These are phyloP conservation scores for Fibroporia radiculosa DNA, from an alignment of 768 basidiomycete species.

Conservation along the genomic window DNA sequence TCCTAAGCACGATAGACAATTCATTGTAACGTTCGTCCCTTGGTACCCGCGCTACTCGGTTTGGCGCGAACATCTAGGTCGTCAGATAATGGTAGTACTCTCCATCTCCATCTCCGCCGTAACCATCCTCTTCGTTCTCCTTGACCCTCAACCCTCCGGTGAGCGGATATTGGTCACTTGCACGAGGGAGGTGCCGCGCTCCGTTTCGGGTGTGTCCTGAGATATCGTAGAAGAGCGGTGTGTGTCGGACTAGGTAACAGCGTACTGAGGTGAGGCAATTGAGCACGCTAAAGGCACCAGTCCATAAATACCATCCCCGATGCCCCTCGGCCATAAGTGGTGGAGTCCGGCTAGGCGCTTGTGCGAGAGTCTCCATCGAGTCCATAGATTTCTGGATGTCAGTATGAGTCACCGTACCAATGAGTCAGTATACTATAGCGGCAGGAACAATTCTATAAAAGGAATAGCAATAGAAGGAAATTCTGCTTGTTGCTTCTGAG, in stretches of 20 bases:
- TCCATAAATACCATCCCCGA: constrained; percentile 25
- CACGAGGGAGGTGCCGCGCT: constrained; percentile 16
- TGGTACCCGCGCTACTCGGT: constrained; percentile 19
- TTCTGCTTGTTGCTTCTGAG: too few relatives aligned
- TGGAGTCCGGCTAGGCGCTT: constrained; percentile 10
- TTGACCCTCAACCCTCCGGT: constrained; percentile 24
- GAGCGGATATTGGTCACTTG: constrained; percentile 21
- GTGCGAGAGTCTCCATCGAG: constrained; percentile 13
- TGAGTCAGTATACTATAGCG: too few relatives aligned
- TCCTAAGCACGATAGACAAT: constrained; percentile 19
- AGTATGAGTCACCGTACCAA: too few relatives aligned
- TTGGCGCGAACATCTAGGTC: constrained; percentile 27
- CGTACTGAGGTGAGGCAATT: constrained; percentile 20
- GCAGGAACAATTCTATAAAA: too few relatives aligned
- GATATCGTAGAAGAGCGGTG: constrained; percentile 20
- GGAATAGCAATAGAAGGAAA: too few relatives aligned
- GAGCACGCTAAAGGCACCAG: constrained; percentile 25
- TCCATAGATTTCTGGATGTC: constrained; percentile 8
- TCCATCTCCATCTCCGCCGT: constrained; percentile 21
- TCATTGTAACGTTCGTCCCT: constrained; percentile 20
- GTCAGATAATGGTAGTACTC: constrained; percentile 26
- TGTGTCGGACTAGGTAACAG: constrained; percentile 18
- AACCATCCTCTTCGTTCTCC: constrained; percentile 17
- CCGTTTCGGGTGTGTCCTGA: constrained; percentile 20
- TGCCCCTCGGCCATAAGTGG: constrained; percentile 16